Evolutionary conservation across 352 stramenopile species (phyloP).

Genomic region (Phytophthora pisi): DNA sequence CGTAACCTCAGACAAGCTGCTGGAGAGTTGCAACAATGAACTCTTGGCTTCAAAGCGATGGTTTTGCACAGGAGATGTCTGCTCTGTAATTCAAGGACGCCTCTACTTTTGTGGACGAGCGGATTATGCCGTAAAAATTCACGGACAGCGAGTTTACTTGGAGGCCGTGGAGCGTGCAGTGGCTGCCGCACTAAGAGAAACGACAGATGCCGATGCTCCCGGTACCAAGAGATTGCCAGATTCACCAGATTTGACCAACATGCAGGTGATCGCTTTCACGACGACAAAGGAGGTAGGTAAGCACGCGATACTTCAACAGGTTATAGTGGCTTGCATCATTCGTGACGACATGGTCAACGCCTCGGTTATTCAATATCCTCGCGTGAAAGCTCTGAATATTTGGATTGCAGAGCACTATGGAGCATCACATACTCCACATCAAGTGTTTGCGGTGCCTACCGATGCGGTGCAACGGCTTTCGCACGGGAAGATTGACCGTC

Average conservation of each 20-base stretch:
- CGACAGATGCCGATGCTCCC: neutral
- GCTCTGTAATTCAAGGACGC: conserved; percentile 30
- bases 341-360: neutral
- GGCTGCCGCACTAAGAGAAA: conserved; percentile 18
- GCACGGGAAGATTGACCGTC: conserved; percentile 53
- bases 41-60: conserved; percentile 8
- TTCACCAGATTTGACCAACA: neutral
- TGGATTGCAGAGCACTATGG: conserved; percentile 44
- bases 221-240: neutral
- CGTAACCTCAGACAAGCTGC: conserved; percentile 1
- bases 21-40: neutral
- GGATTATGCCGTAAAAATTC: conserved; percentile 62
- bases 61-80: conserved; percentile 57
- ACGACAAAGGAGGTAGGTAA: conserved; percentile 19
- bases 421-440: conserved; percentile 34
- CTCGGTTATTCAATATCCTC: conserved; percentile 9
- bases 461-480: conserved; percentile 29
- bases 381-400: conserved; percentile 25
- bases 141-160: conserved; percentile 56
- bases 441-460: conserved; percentile 22
- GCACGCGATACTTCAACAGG: conserved; percentile 16
- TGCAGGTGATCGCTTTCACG: conserved; percentile 31
- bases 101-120: conserved; percentile 53
- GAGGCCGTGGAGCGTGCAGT: conserved; percentile 54
- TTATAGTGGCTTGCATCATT: conserved; percentile 36